Percentiles rank a stretch among this genome's conserved stretches.
Conservation (phyloP, 2,329 filamentous ascomycete species). For the Aspergillus chevalieri region DNA sequence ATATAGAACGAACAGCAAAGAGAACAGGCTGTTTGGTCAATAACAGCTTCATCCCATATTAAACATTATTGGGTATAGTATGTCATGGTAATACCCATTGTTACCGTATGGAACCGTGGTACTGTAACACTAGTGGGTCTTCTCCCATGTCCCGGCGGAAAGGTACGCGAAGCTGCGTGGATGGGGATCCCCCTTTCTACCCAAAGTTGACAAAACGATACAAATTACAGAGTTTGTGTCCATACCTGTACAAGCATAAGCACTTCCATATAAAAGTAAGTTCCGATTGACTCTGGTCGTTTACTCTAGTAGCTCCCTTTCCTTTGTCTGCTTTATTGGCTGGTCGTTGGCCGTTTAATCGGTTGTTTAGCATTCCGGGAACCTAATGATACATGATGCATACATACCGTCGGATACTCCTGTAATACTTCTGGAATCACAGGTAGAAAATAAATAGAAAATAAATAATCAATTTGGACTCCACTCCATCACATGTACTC, state of each 20-base stretch:
- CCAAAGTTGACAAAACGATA: no score
- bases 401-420: not conserved
- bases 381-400: not conserved
- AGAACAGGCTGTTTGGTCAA: not conserved
- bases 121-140: not conserved
- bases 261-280: no score
- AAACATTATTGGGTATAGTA: slow-evolving; percentile 12
- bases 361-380: not conserved
- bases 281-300: no score
- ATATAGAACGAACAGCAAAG: not conserved
- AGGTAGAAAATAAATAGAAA: slow-evolving; percentile 7
- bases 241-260: no score
- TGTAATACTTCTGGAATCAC: slow-evolving; percentile 1
- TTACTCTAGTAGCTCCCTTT: not conserved
- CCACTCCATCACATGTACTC: slow-evolving; percentile 7
- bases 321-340: not conserved
- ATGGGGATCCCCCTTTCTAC: slow-evolving; percentile 22
- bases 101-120: slow-evolving; percentile 13
- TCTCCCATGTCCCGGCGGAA: slow-evolving; percentile 24
- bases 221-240: no score
- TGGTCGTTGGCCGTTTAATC: not conserved
- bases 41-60: not conserved
- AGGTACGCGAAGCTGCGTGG: slow-evolving; percentile 22
- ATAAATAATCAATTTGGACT: slow-evolving; percentile 8
- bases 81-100: slow-evolving; percentile 18